phyloP scores from a whole-genome alignment of 1,284 basidiomycete species.

The Ceratobasidium sp. region DNA sequence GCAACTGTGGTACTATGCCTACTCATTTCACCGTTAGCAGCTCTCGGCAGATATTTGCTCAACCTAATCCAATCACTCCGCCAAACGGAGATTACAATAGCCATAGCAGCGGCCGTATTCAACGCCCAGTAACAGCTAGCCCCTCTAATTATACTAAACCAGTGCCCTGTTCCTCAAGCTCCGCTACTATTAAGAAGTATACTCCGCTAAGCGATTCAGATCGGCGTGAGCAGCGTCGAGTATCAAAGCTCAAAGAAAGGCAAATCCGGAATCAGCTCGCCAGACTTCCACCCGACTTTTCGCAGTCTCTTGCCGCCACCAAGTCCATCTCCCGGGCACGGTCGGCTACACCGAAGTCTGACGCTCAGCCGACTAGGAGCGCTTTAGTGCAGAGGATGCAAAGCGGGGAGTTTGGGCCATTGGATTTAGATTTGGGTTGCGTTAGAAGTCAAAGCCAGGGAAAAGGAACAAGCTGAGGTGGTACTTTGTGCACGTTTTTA shows the following conservation, averaged over 20 bases:
- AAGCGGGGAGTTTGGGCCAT: background rate
- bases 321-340: background rate
- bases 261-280: slow-evolving; percentile 2
- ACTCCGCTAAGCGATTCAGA: background rate
- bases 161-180: background rate
- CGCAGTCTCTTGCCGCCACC: background rate
- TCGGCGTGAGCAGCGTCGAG: background rate
- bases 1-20: no score
- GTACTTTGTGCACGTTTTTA: background rate
- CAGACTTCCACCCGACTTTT: slow-evolving; percentile 11
- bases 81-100: no score
- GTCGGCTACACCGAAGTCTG: background rate
- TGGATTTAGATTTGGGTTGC: background rate
- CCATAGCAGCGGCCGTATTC: background rate
- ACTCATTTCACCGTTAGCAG: background rate
- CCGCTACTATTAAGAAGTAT: background rate
- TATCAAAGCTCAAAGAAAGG: slow-evolving; percentile 6
- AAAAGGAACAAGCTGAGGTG: background rate
- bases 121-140: background rate
- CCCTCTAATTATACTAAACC: background rate
- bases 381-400: background rate
- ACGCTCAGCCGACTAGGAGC: background rate
- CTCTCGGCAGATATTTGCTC: background rate
- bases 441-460: background rate
- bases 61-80: no score